These are phyloP conservation scores for Domatiomyces catenatus DNA, from an alignment of 2,329 filamentous ascomycete genomes.

Conservation along the genomic window DNA sequence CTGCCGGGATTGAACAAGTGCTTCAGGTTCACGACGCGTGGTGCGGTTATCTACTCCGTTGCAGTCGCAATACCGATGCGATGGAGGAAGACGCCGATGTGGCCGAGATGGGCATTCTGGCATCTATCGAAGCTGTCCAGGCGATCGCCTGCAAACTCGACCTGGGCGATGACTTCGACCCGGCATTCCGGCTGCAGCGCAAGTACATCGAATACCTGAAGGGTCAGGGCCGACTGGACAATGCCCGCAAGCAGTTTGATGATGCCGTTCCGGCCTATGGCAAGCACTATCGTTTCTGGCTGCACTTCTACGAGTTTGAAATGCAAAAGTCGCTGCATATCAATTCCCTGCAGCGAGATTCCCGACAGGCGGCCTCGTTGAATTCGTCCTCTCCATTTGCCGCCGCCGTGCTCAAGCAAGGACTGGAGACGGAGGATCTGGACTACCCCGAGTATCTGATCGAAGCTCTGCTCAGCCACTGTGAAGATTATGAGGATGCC, in stretches of 20 bases:
- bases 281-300: slow-evolving; percentile 84
- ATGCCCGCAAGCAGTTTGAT: slow-evolving; percentile 64
- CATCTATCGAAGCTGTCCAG: slow-evolving; percentile 71
- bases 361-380: slow-evolving; percentile 38
- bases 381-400: slow-evolving; percentile 55
- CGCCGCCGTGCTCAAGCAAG: slow-evolving; percentile 61
- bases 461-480: slow-evolving; percentile 37
- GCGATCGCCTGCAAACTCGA: slow-evolving; percentile 59
- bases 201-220: slow-evolving; percentile 86
- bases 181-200: slow-evolving; percentile 72
- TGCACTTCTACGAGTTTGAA: slow-evolving; percentile 83
- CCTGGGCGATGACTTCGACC: slow-evolving; percentile 67
- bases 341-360: slow-evolving; percentile 35
- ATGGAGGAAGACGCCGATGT: slow-evolving; percentile 74
- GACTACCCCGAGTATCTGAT: slow-evolving; percentile 38
- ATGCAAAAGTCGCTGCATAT: slow-evolving; percentile 54
- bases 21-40: slow-evolving; percentile 85
- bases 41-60: slow-evolving; percentile 84
- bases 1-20: slow-evolving; percentile 71
- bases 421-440: slow-evolving; percentile 38
- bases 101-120: slow-evolving; percentile 74
- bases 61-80: slow-evolving; percentile 58
- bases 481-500: slow-evolving; percentile 77
- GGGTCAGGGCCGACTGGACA: slow-evolving; percentile 61
- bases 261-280: slow-evolving; percentile 53